Base-by-base conservation (phyloP, 257 asterid species). In the Solanum piurae region DNA sequence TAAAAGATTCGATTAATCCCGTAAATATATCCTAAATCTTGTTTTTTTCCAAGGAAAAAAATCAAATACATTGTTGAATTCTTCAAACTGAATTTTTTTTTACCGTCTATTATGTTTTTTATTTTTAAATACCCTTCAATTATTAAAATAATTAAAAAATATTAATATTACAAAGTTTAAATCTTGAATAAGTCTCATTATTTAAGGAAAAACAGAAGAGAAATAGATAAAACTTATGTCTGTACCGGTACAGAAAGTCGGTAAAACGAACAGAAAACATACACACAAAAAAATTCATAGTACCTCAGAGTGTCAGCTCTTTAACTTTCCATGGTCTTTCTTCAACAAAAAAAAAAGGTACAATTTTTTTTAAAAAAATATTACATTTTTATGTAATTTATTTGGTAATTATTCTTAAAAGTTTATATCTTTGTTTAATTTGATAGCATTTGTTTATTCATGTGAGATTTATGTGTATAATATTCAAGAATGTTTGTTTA, bases 401-500 rank as follows among this genome's bases (percentile, higher is more conserved):
- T 27, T 79, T 76, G 66, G 52, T 79, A 84, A 77, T 86, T 66
- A 73, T 82, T 36, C 84, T 23, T n/a, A 25, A 64, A 71, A 73
- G 73, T 42, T 72, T 84, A 88, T 62, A 88, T 89, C 92, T 90
- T 77, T 90, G 58, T 55, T 69, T 87, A 62, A 71, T 58, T n/a
- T 76, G 18, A 37, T 5, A 36, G 23, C 66, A 55, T 68, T 49
- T 68, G 20, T 87, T 25, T 40, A 40, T n/a, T 44, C 46, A 62
- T 87, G 12, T 64, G 23, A 4, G 62, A 52, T 52, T 52, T 52
- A 52, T 52, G 62, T 52, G 0, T 52, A 52, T 52, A 52, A 52
- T 52, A 6, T 52, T 60, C 58, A 21, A 77, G 92, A 91, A 88
- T 90, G 92, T 87, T 87, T 83, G 90, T 44, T 37, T 75, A 31